Base-by-base conservation (phyloP, 768 basidiomycete genomes). In the Dentipellis sp. region DNA sequence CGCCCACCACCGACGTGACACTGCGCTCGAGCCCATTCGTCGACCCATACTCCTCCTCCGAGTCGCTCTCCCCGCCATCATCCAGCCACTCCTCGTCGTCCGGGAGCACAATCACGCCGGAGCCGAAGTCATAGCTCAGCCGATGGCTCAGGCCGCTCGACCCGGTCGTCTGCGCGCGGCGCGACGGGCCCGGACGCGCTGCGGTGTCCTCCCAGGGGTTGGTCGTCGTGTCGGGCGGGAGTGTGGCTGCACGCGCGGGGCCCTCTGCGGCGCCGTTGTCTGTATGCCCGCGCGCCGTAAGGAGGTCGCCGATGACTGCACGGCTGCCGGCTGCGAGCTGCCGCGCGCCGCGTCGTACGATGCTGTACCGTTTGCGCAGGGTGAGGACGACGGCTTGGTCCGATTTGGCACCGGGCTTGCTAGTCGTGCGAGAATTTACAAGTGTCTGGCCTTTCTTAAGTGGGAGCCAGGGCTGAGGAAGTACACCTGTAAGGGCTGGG, bases 391-490 rank as follows among this genome's bases (percentile, higher is more conserved):
- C 87, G 2, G 89, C 85, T 55, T 87, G 78, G 37, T 74, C 70
- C 1, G 68, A 63, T 4, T 70, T 67, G 40, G 69, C 64, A 10
- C 77, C 65, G 19, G 72, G 64, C 36, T 71, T 71, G 17, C 64
- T 64, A 47, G 64, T 61, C 48, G 74, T 67, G 53, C 77, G 71
- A 34, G 75, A 72, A 60, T 91, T 92, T 19, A 84, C 82, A 2
- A 88, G 76, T 0, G 79, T 79, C 64, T 92, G 87, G 0, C 84
- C 87, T 65, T 85, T 90, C 72, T 90, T 91, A 52, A 93, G 72
- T 1, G 94, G 94, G 3, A 97, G 78, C 95, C 95, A 98, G 0
- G 95, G 94, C 56, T 87, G 83, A 2, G 95, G 95, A 0, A 98
- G 79, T 4, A 89, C 80, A 2, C 95, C 95, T n/a, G 87, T 91